These are phyloP conservation scores for Brassica juncea DNA, from an alignment of 345 rosid genomes.

Conservation along the genomic window DNA sequence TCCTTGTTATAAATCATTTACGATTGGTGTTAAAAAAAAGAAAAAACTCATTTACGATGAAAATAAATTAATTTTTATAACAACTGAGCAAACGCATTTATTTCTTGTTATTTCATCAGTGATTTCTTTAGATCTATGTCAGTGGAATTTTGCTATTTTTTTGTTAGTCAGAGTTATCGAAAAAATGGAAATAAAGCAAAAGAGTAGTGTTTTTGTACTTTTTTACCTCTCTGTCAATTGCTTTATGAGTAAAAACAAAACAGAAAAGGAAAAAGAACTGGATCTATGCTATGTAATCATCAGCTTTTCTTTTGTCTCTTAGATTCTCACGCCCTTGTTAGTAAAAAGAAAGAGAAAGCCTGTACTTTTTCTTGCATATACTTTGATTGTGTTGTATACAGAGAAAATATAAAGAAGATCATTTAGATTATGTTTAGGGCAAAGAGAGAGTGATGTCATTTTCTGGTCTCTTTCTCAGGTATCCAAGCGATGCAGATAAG, in stretches of 20 bases:
- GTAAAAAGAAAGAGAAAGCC: conserved; percentile 39
- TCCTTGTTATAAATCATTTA: background rate
- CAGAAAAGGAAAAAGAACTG: background rate
- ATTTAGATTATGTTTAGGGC: conserved; percentile 33
- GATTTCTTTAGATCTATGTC: conserved; percentile 16
- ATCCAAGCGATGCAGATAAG: conserved; percentile 99
- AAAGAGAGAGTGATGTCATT: conserved; percentile 60
- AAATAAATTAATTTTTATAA: background rate
- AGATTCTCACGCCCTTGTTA: conserved; percentile 81
- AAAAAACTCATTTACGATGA: background rate
- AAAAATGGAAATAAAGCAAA: conserved; percentile 58
- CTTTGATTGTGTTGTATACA: conserved; percentile 31
- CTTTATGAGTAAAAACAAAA: conserved; percentile 36
- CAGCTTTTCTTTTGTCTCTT: conserved; percentile 49
- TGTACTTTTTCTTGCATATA: conserved; percentile 29
- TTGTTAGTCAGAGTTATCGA: conserved; percentile 37
- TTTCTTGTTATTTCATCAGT: conserved; percentile 13
- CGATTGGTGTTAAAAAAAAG: background rate
- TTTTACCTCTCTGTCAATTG: conserved; percentile 33
- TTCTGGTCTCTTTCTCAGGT: conserved; percentile 95
- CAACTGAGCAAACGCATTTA: conserved; percentile 4
- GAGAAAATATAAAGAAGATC: conserved; percentile 10
- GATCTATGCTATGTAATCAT: conserved; percentile 35
- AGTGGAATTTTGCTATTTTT: conserved; percentile 35
- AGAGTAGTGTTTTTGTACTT: conserved; percentile 36